A percentile compares a stretch with the other conserved stretches of the same genome.
Conservation (phyloP, 768 basidiomycete genomes). For the Holtermannia corniformis region DNA sequence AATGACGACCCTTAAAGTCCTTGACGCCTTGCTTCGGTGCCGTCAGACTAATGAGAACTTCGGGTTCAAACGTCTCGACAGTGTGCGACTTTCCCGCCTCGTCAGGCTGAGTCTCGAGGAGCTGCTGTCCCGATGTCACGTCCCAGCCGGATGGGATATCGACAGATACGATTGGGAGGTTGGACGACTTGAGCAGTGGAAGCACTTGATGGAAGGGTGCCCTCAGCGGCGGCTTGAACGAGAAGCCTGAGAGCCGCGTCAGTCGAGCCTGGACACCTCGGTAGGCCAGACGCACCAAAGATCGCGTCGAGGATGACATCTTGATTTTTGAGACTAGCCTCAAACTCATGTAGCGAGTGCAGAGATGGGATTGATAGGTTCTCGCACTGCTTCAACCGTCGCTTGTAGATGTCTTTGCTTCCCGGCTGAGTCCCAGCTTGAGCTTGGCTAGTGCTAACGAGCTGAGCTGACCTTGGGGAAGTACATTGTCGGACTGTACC, state of each 20-base stretch:
- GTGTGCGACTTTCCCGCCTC: constrained; percentile 32
- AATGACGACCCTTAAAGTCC: constrained; percentile 70
- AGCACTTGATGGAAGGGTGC: constrained; percentile 75
- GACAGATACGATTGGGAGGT: constrained; percentile 78
- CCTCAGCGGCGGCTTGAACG: constrained; percentile 83
- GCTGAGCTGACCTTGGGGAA: constrained; percentile 68
- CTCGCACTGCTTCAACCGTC: constrained; percentile 72
- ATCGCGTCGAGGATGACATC: constrained; percentile 91
- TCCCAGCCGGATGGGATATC: constrained; percentile 98
- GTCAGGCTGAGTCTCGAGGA: constrained; percentile 24
- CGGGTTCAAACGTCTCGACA: constrained; percentile 54
- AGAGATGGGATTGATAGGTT: constrained; percentile 78
- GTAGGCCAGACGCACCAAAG: constrained; percentile 50
- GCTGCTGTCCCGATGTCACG: constrained; percentile 61
- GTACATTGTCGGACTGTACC: constrained; percentile 78
- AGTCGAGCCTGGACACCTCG: background rate
- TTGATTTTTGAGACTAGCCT: constrained; percentile 24
- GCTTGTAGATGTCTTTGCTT: constrained; percentile 86
- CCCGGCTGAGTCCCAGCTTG: constrained; percentile 53
- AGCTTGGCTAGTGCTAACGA: background rate
- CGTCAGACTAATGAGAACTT: constrained; percentile 79
- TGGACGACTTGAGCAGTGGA: constrained; percentile 53
- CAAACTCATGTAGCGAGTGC: constrained; percentile 46
- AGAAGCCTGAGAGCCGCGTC: constrained; percentile 53
- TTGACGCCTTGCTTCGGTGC: constrained; percentile 85